A percentile compares a stretch with the other conserved stretches of the same genome.
These are phyloP conservation scores for Eimeria necatrix DNA, from an alignment of 169 alveolate species.

Conservation along the genomic window DNA sequence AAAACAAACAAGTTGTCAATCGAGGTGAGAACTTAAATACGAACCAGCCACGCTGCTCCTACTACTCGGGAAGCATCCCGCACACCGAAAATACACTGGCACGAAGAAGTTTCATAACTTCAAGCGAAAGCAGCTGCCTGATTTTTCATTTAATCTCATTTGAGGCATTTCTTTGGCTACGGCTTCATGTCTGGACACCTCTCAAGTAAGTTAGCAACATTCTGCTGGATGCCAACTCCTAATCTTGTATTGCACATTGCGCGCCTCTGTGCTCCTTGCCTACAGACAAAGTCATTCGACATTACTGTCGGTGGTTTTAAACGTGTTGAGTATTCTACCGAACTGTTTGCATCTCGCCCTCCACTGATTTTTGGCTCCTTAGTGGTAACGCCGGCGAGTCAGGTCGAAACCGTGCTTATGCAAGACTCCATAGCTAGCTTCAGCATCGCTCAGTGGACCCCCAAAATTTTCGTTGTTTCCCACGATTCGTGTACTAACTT, in stretches of 20 bases:
- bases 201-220: no score
- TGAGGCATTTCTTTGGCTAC: no score
- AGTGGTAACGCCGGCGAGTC: neutral
- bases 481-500: conserved; percentile 8
- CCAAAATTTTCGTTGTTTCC: conserved; percentile 2
- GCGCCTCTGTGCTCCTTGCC: neutral
- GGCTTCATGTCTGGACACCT: neutral
- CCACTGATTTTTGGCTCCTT: conserved; percentile 59
- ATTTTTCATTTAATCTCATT: no score
- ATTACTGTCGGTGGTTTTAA: neutral
- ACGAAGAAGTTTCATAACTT: no score
- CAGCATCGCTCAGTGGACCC: neutral
- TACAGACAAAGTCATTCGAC: neutral
- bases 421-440: neutral
- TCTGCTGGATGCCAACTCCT: no score
- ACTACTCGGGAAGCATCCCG: neutral
- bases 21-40: conserved; percentile 31
- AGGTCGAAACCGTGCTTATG: neutral
- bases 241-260: no score
- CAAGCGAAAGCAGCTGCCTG: no score
- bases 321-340: neutral
- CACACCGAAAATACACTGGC: neutral
- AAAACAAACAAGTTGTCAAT: conserved; percentile 49
- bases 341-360: neutral
- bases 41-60: neutral